phyloP scores from a whole-genome alignment of 768 basidiomycete species.

The Russula earlei region DNA sequence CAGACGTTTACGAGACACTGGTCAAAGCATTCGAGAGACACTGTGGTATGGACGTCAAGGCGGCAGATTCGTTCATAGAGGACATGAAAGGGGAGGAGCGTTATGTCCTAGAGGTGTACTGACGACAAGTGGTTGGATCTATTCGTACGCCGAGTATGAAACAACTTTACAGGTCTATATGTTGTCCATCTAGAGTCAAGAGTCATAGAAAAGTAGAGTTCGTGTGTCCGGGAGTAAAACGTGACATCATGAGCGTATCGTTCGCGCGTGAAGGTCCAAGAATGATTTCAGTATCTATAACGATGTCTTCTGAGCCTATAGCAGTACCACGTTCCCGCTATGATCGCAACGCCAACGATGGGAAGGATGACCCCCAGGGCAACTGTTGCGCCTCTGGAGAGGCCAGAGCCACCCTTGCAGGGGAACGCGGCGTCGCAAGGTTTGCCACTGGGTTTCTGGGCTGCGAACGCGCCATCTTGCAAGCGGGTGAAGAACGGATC shows the following conservation, averaged over 20 bases:
- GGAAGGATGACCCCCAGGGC: slow-evolving; percentile 61
- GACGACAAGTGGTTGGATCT: neutral
- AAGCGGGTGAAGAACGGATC: slow-evolving; percentile 77
- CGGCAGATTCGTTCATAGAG: slow-evolving; percentile 79
- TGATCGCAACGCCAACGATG: slow-evolving; percentile 49
- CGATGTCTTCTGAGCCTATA: slow-evolving; percentile 7
- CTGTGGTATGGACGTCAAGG: slow-evolving; percentile 49
- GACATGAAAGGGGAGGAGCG: slow-evolving; percentile 92
- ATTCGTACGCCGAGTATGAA: neutral
- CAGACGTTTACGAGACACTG: slow-evolving; percentile 91
- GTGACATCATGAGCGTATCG: neutral
- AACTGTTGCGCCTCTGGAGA: slow-evolving; percentile 55
- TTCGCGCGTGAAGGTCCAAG: neutral
- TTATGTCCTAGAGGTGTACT: slow-evolving; percentile 84
- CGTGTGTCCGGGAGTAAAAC: neutral
- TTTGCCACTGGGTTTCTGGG: slow-evolving; percentile 49
- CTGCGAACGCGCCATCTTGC: slow-evolving; percentile 55
- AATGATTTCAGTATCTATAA: slow-evolving; percentile 4
- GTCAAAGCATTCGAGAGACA: slow-evolving; percentile 70
- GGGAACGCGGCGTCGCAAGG: slow-evolving; percentile 73
- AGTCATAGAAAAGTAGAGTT: neutral
- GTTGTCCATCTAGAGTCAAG: neutral
- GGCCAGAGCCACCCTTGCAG: slow-evolving; percentile 30
- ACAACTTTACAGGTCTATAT: neutral
- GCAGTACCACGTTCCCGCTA: slow-evolving; percentile 28